Percentiles rank a stretch among this genome's conserved stretches.
These are phyloP conservation scores for Silene latifolia DNA, from an alignment of 148 eudicot species.

Conservation along the genomic window DNA sequence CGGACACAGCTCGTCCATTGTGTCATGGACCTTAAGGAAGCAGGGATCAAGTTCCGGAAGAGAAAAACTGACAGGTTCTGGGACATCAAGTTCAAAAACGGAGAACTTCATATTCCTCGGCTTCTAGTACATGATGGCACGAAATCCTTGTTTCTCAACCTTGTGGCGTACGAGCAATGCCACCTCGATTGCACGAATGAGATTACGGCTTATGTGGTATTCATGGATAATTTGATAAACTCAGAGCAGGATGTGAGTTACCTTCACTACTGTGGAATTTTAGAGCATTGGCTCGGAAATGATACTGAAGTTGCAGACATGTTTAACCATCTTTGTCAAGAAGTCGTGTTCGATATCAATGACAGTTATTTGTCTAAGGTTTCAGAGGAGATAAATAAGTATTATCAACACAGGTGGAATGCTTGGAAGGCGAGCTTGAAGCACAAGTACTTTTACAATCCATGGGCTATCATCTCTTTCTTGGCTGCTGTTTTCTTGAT, in stretches of 20 bases:
- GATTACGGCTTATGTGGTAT: constrained; percentile 82
- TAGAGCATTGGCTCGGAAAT: constrained; percentile 90
- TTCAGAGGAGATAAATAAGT: constrained; percentile 60
- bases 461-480: constrained; percentile 89
- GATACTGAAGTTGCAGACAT: constrained; percentile 82
- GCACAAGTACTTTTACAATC: constrained; percentile 81
- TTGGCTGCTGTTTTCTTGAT: constrained; percentile 74
- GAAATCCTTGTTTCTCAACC: constrained; percentile 78
- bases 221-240: constrained; percentile 87
- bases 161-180: constrained; percentile 82
- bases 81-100: constrained; percentile 76
- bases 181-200: constrained; percentile 73
- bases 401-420: constrained; percentile 67
- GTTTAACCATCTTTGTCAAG: constrained; percentile 79
- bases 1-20: constrained; percentile 73
- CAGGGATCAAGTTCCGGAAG: constrained; percentile 65
- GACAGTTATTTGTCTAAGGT: constrained; percentile 67
- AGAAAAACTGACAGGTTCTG: constrained; percentile 75
- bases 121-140: constrained; percentile 86
- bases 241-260: constrained; percentile 67
- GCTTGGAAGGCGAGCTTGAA: constrained; percentile 80
- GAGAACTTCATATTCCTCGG: constrained; percentile 60
- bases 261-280: constrained; percentile 74
- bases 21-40: constrained; percentile 65
- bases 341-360: constrained; percentile 83